phyloP scores from a whole-genome alignment of 805 yeast species.

The Schwanniomyces yamadae region DNA sequence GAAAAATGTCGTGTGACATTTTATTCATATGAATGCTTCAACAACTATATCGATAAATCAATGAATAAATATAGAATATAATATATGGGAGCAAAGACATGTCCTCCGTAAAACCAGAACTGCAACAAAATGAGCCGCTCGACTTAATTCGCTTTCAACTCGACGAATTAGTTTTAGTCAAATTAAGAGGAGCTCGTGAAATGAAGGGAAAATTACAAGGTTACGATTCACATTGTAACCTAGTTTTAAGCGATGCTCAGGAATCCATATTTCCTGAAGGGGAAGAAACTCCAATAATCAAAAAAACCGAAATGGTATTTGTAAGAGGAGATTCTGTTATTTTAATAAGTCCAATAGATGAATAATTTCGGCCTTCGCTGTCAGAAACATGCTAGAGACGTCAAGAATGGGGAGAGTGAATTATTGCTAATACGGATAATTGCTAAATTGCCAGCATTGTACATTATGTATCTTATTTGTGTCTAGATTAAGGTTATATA shows the following conservation, averaged over 20 bases:
- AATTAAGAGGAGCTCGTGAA: constrained; percentile 92
- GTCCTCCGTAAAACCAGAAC: constrained; percentile 34
- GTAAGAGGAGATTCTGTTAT: constrained; percentile 98
- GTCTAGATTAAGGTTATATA: constrained; percentile 2
- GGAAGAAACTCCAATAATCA: constrained; percentile 46
- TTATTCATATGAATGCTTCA: neutral
- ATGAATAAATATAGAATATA: neutral
- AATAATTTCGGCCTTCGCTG: too few species aligned
- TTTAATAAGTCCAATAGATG: constrained; percentile 54
- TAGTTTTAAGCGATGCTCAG: constrained; percentile 88
- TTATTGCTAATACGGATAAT: neutral
- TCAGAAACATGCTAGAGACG: too few species aligned
- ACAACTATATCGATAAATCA: neutral
- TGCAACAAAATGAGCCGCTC: constrained; percentile 67
- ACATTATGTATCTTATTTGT: constrained; percentile 2
- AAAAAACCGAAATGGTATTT: constrained; percentile 82
- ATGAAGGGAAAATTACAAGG: constrained; percentile 88
- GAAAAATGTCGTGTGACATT: constrained; percentile 1
- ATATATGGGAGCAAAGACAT: constrained; percentile 12
- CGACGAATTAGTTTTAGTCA: constrained; percentile 84
- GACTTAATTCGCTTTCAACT: constrained; percentile 82
- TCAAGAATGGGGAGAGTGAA: constrained; percentile 1
- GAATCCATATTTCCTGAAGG: constrained; percentile 71
- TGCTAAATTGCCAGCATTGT: constrained; percentile 2
- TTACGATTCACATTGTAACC: constrained; percentile 94